These are phyloP conservation scores for Medicago ruthenica DNA, from an alignment of 306 rosid species.

Conservation along the genomic window DNA sequence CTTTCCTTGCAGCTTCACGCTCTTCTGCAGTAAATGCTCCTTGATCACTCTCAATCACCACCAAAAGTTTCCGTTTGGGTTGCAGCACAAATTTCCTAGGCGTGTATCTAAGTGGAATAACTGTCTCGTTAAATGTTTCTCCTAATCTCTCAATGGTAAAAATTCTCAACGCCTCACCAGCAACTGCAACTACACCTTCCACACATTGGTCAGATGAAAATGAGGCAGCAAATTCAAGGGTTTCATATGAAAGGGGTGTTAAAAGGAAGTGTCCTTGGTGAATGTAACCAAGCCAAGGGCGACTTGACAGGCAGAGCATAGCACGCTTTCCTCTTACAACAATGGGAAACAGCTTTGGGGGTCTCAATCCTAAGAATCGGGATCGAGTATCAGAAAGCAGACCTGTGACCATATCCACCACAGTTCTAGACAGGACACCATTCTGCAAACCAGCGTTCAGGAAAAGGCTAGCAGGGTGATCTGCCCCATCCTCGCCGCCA, in stretches of 20 bases:
- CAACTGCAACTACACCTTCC: conserved; percentile 96
- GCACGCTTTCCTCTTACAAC: conserved; percentile 86
- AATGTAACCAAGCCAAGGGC: conserved; percentile 99
- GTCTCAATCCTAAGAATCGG: conserved; percentile 92
- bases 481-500: conserved; percentile 98
- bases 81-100: conserved; percentile 97
- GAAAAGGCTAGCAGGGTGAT: conserved; percentile 97
- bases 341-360: conserved; percentile 88
- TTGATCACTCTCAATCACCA: conserved; percentile 94
- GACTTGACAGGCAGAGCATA: conserved; percentile 93
- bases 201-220: conserved; percentile 96
- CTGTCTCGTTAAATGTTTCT: conserved; percentile 96
- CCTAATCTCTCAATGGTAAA: conserved; percentile 94
- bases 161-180: conserved; percentile 89
- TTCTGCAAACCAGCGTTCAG: conserved; percentile 86
- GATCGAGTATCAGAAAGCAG: conserved; percentile 95
- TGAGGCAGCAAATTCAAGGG: conserved; percentile 92
- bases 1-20: conserved; percentile 91
- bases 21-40: conserved; percentile 91
- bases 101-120: conserved; percentile 94
- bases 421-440: conserved; percentile 95
- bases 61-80: conserved; percentile 77
- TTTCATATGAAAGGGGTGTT: conserved; percentile 95
- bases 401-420: conserved; percentile 99
- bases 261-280: conserved; percentile 96